Evolutionary conservation across 2,329 filamentous ascomycete genomes (phyloP), one percentile per base, ranked within the genome.

Genomic region (Lasiodiplodia hormozganensis): DNA sequence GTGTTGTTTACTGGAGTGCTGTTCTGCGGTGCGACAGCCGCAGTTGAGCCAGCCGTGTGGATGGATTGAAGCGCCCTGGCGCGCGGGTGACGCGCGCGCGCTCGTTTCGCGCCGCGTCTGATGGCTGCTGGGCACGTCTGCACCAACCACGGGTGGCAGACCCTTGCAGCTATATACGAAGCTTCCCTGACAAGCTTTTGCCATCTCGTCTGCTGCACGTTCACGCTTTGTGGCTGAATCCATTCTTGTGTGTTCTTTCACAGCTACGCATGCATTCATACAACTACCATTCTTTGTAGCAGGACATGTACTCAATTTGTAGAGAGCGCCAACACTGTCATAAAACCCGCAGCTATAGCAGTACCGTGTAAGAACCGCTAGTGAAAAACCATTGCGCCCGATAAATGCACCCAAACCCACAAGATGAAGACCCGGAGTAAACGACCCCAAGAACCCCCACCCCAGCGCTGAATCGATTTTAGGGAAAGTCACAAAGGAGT

Each of bases 61-160:
- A 67, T 43, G 43, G n/a, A 11, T 47, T 18, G 40, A 43, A 43
- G 40, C 40, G 40, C 16, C 14, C 43, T 47, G 53, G 65, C 65
- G 65, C 65, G 65, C 65, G 60, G 60, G 47, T 52, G 31, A 64
- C 60, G 60, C 60, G 60, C n/a, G 18, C 58, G 58, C 58, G 58
- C 43, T 34, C 25, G 25, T 62, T 51, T 62, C 60, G 60, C 60
- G 60, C 60, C 47, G 28, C 28, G 60, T 36, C 31, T 53, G 28
- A 38, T 49, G 36, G 60, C 60, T 64, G n/a, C 60, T n/a, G 7
- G 43, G 40, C 40, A 36, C n/a, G 8, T 14, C 11, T 25, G 40
- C 58, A 21, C 16, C 40, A 47, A 47, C 40, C 11, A 21, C 43
- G 36, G 28, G n/a, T 34, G 43, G 4, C 2, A 36, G 28, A 52